Evolutionary conservation across 306 rosid species (phyloP), one percentile per base, ranked within the genome.

Genomic region (Crotalaria pallida): DNA sequence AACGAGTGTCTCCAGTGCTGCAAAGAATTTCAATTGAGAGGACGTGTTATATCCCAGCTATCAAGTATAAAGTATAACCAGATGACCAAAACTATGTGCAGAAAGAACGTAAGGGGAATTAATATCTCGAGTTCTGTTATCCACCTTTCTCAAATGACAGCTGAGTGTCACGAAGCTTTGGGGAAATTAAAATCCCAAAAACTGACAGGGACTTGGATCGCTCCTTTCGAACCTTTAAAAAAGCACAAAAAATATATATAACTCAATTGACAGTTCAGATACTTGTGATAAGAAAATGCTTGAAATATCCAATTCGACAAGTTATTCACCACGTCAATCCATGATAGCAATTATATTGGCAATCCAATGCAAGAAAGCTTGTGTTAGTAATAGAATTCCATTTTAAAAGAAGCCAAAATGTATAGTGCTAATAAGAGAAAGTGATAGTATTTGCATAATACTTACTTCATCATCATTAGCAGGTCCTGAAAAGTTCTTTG

Each of bases 71-170:
- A 38, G 7, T 18, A 36, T 18, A 58, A 52, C 50, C 22, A 44
- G 47, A 58, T 27, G 58, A 69, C 56, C 26, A 40, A 67, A 60
- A 72, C 44, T 8, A 27, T 15, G 44, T 18, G 22, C 60, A 44
- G 49, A 45, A 38, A 59, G 34, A 57, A 58, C 45, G 57, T 41
- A 60, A 16, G 38, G 72, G 59, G 33, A 48, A 9, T 48, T 43
- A 60, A 79, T 47, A 60, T 67, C 74, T 31, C 0, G 5, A 65
- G 53, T 58, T 74, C 11, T 79, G 59, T 44, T 31, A 27, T 22
- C 67, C 52, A 88, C 97, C 97, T 73, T 69, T 87, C 80, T 94
- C 98, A 71, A 94, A 94, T 70, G 98, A 88, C 69, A 87, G 83
- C 73, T 90, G 98, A 57, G 89, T 66, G 44, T 86, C 81, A 38